A percentile compares a stretch with the other conserved stretches of the same genome.
phyloP scores from a whole-genome alignment of 2,329 filamentous ascomycete species.

The Ophiostoma himal-ulmi region DNA sequence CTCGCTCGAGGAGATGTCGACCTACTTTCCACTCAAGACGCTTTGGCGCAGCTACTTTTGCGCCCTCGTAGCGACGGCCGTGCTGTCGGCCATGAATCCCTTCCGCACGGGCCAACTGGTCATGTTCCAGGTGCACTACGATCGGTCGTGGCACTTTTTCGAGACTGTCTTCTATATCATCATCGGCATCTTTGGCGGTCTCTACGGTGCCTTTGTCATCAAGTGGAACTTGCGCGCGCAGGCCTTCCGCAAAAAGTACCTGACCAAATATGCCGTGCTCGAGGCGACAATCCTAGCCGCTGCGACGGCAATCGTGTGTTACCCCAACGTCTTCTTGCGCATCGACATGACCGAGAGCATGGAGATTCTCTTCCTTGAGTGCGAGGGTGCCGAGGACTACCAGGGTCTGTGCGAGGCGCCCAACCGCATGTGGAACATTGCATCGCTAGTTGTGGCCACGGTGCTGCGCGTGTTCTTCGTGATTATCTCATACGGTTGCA shows the following conservation, averaged over 20 bases:
- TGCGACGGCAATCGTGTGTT: conserved; percentile 85
- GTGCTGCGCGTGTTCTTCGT: conserved; percentile 76
- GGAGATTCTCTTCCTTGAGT: conserved; percentile 95
- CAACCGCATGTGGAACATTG: conserved; percentile 70
- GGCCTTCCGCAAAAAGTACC: conserved; percentile 88
- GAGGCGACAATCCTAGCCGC: conserved; percentile 81
- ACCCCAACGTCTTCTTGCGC: conserved; percentile 87
- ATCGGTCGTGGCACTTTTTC: conserved; percentile 96
- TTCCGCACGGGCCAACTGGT: conserved; percentile 95
- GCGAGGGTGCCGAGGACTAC: conserved; percentile 82
- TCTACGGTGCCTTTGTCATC: conserved; percentile 95
- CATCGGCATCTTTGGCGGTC: conserved; percentile 84
- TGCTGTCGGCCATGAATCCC: conserved; percentile 91
- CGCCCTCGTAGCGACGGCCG: conserved; percentile 87
- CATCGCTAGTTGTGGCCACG: conserved; percentile 73
- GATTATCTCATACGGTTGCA: conserved; percentile 94
- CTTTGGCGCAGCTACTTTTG: conserved; percentile 99
- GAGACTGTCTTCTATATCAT: conserved; percentile 89
- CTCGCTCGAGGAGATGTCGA: conserved; percentile 96
- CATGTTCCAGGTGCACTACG: conserved; percentile 98
- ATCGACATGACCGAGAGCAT: conserved; percentile 99
- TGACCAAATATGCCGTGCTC: conserved; percentile 74
- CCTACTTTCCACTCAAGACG: conserved; percentile 91
- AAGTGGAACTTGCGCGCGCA: conserved; percentile 93
- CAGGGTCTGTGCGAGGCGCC: conserved; percentile 78